Base-by-base conservation (phyloP, 2,329 filamentous ascomycete genomes). In the Chrysoporthe austroafricana region DNA sequence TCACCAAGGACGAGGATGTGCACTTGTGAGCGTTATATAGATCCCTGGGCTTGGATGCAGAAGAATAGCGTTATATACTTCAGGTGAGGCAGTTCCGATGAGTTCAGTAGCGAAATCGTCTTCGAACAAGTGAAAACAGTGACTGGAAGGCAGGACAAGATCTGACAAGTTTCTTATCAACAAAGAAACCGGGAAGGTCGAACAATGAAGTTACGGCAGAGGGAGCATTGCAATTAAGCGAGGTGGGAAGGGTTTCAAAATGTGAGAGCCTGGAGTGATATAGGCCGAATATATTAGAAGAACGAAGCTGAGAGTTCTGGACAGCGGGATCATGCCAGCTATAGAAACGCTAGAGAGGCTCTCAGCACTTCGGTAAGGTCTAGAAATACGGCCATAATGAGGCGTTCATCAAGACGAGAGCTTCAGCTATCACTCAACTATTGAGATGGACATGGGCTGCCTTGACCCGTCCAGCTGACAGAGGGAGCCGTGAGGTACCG, bases 341-440 rank as follows among this genome's bases (percentile, higher is more conserved):
- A 32, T 26, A 2, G 34, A 16, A 42, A 4, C 2, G 34, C 48
- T 54, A 1, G 36, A 57, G 18, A 3, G 18, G 8, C 34, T 46
- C 3, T n/a, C n/a, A 11, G 13, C 9, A 43, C 14, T n/a, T 48
- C 26, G 16, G 52, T 16, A 39, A 44, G 50, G 21, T 32, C 48
- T 16, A 44, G 52, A 63, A 48, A 43, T 18, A 8, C 39, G 32
- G 9, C n/a, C 36, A 56, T 13, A 18, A 8, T 4, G 18, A 32
- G 16, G 4, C 13, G 9, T 21, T 26, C n/a, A 39, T 43, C 50
- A n/a, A 34, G 36, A 63, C 26, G 13, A n/a, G 21, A 57, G 14
- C 16, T 26, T 57, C 50, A 63, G 62, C 62, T 63, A 43, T 46
- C 36, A n/a, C 26, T 43, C 44, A 32, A 63, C 62, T 63, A 63